These are phyloP conservation scores for Candolleomyces eurysporus DNA, from an alignment of 768 basidiomycete species.

Conservation along the genomic window DNA sequence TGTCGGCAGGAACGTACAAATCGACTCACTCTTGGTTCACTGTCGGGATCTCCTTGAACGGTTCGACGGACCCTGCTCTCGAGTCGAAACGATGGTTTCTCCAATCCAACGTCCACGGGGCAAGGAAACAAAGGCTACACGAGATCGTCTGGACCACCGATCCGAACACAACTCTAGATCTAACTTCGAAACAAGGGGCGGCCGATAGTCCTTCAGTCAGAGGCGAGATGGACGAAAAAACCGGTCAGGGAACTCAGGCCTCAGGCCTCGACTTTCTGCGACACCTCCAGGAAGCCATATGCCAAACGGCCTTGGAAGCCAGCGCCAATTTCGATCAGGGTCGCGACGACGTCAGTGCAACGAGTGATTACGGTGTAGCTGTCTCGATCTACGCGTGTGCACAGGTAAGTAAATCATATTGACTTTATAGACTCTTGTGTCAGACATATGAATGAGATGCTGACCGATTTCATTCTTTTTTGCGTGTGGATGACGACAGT, in stretches of 20 bases:
- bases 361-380: background rate
- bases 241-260: background rate
- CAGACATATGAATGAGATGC: background rate
- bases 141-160: constrained; percentile 4
- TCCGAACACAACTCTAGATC: background rate
- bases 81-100: constrained; percentile 7
- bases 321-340: no score
- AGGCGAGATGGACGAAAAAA: background rate
- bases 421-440: background rate
- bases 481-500: background rate
- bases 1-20: constrained; percentile 21
- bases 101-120: constrained; percentile 10
- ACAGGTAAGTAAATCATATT: background rate
- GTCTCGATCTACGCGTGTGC: constrained; percentile 4
- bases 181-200: background rate
- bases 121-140: background rate
- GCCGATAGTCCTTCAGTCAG: background rate
- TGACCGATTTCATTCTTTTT: background rate
- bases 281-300: no score
- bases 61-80: background rate
- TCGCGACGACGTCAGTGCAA: no score
- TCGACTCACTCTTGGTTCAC: constrained; percentile 23
- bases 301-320: no score
- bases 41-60: constrained; percentile 12
- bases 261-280: background rate